A percentile compares a stretch with the other conserved stretches of the same genome.
Conservation (phyloP, 2,329 filamentous ascomycete genomes). For the Biscogniauxia marginata region DNA sequence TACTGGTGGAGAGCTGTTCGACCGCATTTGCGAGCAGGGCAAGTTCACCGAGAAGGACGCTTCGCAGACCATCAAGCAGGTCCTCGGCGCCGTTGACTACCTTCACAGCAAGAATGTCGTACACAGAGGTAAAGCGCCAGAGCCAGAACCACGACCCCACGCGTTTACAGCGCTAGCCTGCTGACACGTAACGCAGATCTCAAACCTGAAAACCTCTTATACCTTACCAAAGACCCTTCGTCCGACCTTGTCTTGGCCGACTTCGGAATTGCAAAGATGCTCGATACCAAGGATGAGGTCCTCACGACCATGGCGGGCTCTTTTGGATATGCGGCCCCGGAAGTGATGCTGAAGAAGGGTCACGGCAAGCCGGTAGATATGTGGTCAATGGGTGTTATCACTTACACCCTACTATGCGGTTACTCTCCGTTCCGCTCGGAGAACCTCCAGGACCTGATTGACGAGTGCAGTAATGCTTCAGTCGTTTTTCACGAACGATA, state of each 20-base stretch:
- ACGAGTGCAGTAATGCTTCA: conserved; percentile 81
- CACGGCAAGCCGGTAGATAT: conserved; percentile 98
- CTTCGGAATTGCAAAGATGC: conserved; percentile 98
- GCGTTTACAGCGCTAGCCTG: neutral
- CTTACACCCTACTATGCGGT: conserved; percentile 94
- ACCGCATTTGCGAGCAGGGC: conserved; percentile 95
- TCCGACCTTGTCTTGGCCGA: conserved; percentile 93
- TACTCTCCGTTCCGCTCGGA: conserved; percentile 98
- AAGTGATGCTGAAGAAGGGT: conserved; percentile 96
- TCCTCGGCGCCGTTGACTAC: conserved; percentile 90
- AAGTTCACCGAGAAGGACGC: conserved; percentile 99
- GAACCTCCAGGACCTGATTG: conserved; percentile 87
- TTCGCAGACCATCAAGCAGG: conserved; percentile 90
- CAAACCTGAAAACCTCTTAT: conserved; percentile 96
- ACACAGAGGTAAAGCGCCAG: conserved; percentile 68
- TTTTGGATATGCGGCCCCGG: conserved; percentile 94
- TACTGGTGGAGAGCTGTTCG: conserved; percentile 93
- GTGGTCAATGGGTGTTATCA: conserved; percentile 99
- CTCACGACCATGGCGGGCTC: conserved; percentile 98
- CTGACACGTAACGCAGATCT: conserved; percentile 62
- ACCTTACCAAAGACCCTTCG: conserved; percentile 72
- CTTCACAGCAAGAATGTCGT: conserved; percentile 94
- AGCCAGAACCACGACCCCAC: neutral
- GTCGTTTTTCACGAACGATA: conserved; percentile 97
- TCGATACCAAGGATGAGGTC: conserved; percentile 85